Evolutionary conservation across 192 early-diverging fungal species (phyloP).

Genomic region (Backusella circina): DNA sequence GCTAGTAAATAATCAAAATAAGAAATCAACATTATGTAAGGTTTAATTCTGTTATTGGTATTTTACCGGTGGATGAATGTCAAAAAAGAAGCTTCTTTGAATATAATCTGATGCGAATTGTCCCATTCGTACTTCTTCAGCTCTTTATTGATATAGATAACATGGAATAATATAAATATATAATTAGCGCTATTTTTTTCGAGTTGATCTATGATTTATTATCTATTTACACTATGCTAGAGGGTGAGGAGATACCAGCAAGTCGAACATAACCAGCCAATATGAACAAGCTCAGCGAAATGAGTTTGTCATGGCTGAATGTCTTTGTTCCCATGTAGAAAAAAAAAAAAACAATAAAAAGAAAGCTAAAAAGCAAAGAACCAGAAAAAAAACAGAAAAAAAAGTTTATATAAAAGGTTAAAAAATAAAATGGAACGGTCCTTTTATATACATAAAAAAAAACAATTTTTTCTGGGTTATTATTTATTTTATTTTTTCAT

Average conservation of each 20-base stretch:
- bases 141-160: slow-evolving; percentile 61
- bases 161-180: background rate
- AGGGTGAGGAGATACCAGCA: slow-evolving; percentile 38
- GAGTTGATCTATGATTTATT: background rate
- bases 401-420: background rate
- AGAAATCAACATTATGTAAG: background rate
- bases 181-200: background rate
- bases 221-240: slow-evolving; percentile 46
- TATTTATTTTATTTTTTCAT: background rate
- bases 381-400: too few relatives aligned
- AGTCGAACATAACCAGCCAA: slow-evolving; percentile 39
- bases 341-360: background rate
- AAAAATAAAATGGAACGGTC: background rate
- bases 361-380: background rate
- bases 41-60: background rate
- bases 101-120: slow-evolving; percentile 87
- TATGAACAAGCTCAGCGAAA: slow-evolving; percentile 27
- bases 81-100: slow-evolving; percentile 83
- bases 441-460: background rate
- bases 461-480: background rate
- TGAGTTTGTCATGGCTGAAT: slow-evolving; percentile 14
- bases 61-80: slow-evolving; percentile 92
- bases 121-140: slow-evolving; percentile 98
- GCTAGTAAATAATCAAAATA: background rate
- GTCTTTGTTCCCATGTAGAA: background rate